Base-by-base conservation (phyloP, 2,329 filamentous ascomycete species). In the Phaeophleospora eucalypticola region DNA sequence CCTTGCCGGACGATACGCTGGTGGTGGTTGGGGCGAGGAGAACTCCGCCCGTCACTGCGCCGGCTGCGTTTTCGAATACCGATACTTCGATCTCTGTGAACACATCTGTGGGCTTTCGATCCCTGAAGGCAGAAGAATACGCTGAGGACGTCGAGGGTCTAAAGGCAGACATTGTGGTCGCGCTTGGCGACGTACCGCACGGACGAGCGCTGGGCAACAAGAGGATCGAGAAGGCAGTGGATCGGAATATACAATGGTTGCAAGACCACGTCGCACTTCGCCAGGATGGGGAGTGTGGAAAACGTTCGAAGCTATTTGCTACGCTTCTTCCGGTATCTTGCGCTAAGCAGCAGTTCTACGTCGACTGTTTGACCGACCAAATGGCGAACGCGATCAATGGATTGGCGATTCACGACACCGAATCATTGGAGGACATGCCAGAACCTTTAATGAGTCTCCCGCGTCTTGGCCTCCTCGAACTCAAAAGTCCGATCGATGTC, bases 41-140 rank as follows among this genome's bases (percentile, higher is more conserved):
- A 24, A 81, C 84, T 40, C 87, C 90, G 1, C 81, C 89, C 1
- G 83, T 96, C 16, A 69, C 77, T 7, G 81, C 84, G 4, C 86
- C 53, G 89, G 93, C 64, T 29, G 61, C 62, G 18, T 67, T 61
- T 37, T 59, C 64, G 16, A 65, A 65, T 38, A 65, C 82, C 7
- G 79, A 84, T 52, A 79, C 79, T 33, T 78, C 82, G 38, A 75
- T 97, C 35, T 82, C 86, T 15, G 78, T 97, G 39, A 83, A 87
- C 63, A 95, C 93, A 2, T 91, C 89, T 0, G 87, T 89, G 1
- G 93, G 93, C 21, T 95, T 94, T 68, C 79, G 81, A 51, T 76
- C 79, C 46, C 72, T 97, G 27, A 78, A 79, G 24, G 80, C 82
- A 0, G 74, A 80, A 4, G 80, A 86, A 44, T 97, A 93, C 69